These are phyloP conservation scores for Byssoonygena ceratinophila DNA, from an alignment of 2,329 filamentous ascomycete species.

Conservation along the genomic window DNA sequence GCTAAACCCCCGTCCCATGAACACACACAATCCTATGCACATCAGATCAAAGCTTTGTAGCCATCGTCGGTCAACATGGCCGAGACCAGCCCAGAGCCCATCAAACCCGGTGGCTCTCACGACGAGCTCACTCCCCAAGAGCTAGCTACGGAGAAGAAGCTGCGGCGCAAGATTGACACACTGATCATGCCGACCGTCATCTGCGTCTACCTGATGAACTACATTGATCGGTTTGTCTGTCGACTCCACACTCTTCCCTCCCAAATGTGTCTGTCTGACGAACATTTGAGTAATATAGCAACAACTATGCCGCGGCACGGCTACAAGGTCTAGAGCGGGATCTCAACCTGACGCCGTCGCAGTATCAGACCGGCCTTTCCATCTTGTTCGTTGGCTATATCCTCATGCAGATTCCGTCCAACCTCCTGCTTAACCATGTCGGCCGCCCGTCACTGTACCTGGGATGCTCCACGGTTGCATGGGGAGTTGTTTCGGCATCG, in stretches of 20 bases:
- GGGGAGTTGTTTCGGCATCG: slow-evolving; percentile 38
- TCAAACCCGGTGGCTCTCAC: not conserved
- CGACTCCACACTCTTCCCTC: too few relatives aligned
- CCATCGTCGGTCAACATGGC: not conserved
- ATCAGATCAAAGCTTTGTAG: too few relatives aligned
- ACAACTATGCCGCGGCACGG: slow-evolving; percentile 40
- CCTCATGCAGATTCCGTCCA: slow-evolving; percentile 40
- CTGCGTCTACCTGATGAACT: slow-evolving; percentile 37
- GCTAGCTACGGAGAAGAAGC: slow-evolving; percentile 29
- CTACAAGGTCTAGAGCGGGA: slow-evolving; percentile 35
- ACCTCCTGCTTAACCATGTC: slow-evolving; percentile 35
- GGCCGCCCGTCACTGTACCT: slow-evolving; percentile 36
- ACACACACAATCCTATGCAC: too few relatives aligned
- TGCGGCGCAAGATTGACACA: slow-evolving; percentile 30
- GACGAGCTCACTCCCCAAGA: slow-evolving; percentile 23
- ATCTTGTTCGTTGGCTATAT: slow-evolving; percentile 39
- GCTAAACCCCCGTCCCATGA: too few relatives aligned
- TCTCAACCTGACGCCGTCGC: slow-evolving; percentile 25
- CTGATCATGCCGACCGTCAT: slow-evolving; percentile 35
- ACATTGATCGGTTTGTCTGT: slow-evolving; percentile 33
- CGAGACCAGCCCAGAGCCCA: not conserved
- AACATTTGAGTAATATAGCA: too few relatives aligned
- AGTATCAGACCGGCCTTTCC: slow-evolving; percentile 36
- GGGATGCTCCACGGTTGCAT: slow-evolving; percentile 37
- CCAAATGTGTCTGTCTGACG: too few relatives aligned